These are phyloP conservation scores for Podospora pseudopauciseta DNA, from an alignment of 495 filamentous ascomycete species.

Conservation along the genomic window DNA sequence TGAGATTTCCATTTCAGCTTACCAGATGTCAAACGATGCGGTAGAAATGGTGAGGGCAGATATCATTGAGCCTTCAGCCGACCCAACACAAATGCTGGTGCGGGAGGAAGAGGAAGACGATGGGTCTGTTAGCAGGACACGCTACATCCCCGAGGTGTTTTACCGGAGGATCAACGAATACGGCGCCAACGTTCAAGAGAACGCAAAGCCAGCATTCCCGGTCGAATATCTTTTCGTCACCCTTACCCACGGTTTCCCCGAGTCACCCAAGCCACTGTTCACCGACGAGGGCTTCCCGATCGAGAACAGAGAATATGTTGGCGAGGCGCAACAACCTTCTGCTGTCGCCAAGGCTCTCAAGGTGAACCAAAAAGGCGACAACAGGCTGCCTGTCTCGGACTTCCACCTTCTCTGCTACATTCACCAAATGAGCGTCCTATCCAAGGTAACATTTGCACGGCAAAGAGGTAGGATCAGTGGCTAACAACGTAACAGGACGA, in stretches of 20 bases:
- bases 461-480: neutral
- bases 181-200: slow-evolving; percentile 91
- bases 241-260: slow-evolving; percentile 94
- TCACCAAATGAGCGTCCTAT: slow-evolving; percentile 71
- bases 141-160: slow-evolving; percentile 97
- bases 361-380: slow-evolving; percentile 47
- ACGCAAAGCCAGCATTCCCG: slow-evolving; percentile 92
- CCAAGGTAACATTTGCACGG: slow-evolving; percentile 54
- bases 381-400: slow-evolving; percentile 71
- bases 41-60: slow-evolving; percentile 96
- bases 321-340: slow-evolving; percentile 67
- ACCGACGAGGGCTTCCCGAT: slow-evolving; percentile 69
- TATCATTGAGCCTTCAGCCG: slow-evolving; percentile 91
- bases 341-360: slow-evolving; percentile 40
- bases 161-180: slow-evolving; percentile 95
- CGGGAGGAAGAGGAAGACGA: slow-evolving; percentile 87
- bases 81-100: slow-evolving; percentile 91
- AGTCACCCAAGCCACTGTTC: slow-evolving; percentile 70
- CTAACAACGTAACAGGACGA: slow-evolving; percentile 62
- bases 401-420: slow-evolving; percentile 92
- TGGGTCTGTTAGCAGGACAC: slow-evolving; percentile 59
- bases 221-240: slow-evolving; percentile 96
- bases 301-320: slow-evolving; percentile 82
- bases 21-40: slow-evolving; percentile 90
- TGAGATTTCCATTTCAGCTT: slow-evolving; percentile 82